Base-by-base conservation (phyloP, 2,329 filamentous ascomycete genomes). In the Neophaeococcomyces mojaviensis region DNA sequence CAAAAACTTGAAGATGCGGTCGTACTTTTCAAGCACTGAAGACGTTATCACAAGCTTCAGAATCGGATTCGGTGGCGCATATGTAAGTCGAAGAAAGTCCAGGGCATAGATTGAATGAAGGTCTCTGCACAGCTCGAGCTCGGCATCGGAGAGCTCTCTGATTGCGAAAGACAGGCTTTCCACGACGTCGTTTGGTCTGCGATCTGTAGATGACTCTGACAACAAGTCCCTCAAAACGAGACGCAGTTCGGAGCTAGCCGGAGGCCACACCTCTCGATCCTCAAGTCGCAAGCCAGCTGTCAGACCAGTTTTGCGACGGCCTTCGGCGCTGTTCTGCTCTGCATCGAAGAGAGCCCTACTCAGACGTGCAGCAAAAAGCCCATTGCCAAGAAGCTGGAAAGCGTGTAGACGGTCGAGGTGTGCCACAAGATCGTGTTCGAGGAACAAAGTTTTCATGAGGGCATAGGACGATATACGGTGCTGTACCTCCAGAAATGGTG, bases 61-160 rank as follows among this genome's bases (percentile, higher is more conserved):
- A 1, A 86, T 79, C 10, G 50, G 44, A 0, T 76, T 64, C 0
- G 88, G 84, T 0, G 88, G 75, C 33, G 83, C 85, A 65, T 96
- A 97, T 37, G 88, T 84, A 6, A 98, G 69, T 1, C 87, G 80
- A 13, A 98, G 71, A 59, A 98, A 97, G 64, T 97, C 92, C n/a
- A 97, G 72, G 0, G 92, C 92, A 60, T 90, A 82, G 15, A 97
- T 74, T 0, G 83, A 84, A 59, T 86, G 77, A 0, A 88, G 82
- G 57, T 97, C 79, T 73, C 94, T 82, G 63, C 88, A 90, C 51
- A 77, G 81, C 43, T 88, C 79, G 39, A 95, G 86, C 55, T 96
- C 88, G 38, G 83, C 81, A 6, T 80, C 73, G 0, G 81, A 76
- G 51, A 97, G 73, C 55, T 90, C 83, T 31, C 92, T 84, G 19